phyloP scores from a whole-genome alignment of 768 basidiomycete species.

The Dentipellis fragilis region DNA sequence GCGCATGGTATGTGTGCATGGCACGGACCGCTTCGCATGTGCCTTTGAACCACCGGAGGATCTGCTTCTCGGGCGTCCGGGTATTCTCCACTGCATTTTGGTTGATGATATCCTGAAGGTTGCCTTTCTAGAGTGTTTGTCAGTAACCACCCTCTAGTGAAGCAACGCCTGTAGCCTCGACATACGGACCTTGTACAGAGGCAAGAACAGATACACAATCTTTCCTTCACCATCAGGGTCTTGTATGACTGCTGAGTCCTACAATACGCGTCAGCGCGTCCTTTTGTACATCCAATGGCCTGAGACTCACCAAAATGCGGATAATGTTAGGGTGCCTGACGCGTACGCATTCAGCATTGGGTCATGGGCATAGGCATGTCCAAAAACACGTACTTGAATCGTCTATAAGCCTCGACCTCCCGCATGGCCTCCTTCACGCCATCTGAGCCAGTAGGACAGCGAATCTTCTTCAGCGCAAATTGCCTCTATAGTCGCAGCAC shows the following conservation, averaged over 20 bases:
- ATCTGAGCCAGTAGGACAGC: conserved; percentile 82
- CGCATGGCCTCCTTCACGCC: conserved; percentile 84
- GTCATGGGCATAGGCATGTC: too few relatives aligned
- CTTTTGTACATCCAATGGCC: not conserved
- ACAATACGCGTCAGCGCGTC: not conserved
- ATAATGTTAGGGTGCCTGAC: conserved; percentile 92
- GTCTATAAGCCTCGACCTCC: conserved; percentile 86
- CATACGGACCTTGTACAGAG: conserved; percentile 68
- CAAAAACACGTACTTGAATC: conserved; percentile 66
- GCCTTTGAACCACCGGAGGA: conserved; percentile 85
- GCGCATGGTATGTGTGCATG: conserved; percentile 81
- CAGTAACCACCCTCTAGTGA: conserved; percentile 5
- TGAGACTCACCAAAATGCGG: conserved; percentile 59
- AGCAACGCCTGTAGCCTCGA: not conserved
- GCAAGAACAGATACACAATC: conserved; percentile 93
- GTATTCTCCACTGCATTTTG: conserved; percentile 73
- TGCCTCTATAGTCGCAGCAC: conserved; percentile 42
- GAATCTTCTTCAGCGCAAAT: conserved; percentile 96
- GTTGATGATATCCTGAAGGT: conserved; percentile 92
- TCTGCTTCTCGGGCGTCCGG: conserved; percentile 79
- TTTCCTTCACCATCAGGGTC: conserved; percentile 90
- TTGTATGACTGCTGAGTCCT: conserved; percentile 93
- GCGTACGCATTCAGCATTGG: too few relatives aligned
- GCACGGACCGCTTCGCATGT: conserved; percentile 91
- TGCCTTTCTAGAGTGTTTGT: conserved; percentile 53